Base-by-base conservation (phyloP, 208 protist species). In the Polymyxa betae region DNA sequence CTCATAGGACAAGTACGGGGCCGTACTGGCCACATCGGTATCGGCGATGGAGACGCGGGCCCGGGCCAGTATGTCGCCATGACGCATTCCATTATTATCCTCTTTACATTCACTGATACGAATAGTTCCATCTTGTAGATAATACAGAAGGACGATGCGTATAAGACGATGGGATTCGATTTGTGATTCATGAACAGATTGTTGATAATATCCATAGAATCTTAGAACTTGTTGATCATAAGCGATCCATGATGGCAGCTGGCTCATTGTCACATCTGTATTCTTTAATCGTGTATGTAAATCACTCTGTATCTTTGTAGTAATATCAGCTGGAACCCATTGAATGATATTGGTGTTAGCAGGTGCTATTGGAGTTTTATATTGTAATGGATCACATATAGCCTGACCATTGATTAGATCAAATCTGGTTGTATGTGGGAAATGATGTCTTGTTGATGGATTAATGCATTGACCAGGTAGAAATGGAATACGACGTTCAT, bases 151-250 rank as follows among this genome's bases (percentile, higher is more conserved):
- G 88, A 95, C 95, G 87, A 97, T 96, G 89, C 96, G 96, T 88
- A 97, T 95, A 60, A 98, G 94, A 77, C 97, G 95, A 45, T 90
- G 92, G 41, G 92, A 92, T 93, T 99, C 97, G 0, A 96, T 52
- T 0, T 89, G 91, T 87, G 95, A 97, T 91, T 98, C 97, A 78
- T 95, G 92, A 38, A 99, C 96, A 0, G 94, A 91, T 93, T 98
- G 97, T 43, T 95, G 93, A 93, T 98, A 98, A 93, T 97, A 99
- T 40, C 93, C 97, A 90, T 97, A 97, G 92, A 98, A 99, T 77
- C 97, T 95, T 38, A 99, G 95, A 16, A 98, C 96, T 89, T 98
- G 5, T 5, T 35, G 10, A 43, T 82, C 72, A n/a, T 82, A 82
- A 5, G 72, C n/a, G 5, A 82, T 82, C 72, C 72, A 82, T 20